phyloP scores from a whole-genome alignment of 2,329 filamentous ascomycete species.

The Fusarium sp. region DNA sequence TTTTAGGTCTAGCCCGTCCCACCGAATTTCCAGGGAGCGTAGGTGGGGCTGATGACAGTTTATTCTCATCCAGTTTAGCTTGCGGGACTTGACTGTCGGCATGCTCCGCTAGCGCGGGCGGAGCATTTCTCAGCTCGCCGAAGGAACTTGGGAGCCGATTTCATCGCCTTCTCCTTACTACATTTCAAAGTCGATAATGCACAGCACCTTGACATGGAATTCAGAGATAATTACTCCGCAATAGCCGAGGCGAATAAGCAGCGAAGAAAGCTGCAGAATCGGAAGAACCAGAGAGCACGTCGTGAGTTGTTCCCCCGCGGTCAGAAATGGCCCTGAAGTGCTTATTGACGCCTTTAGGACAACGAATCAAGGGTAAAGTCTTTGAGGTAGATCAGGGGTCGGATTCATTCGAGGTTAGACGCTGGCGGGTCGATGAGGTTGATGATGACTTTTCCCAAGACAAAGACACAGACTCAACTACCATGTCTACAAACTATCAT shows the following conservation, averaged over 20 bases:
- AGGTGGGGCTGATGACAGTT: background rate
- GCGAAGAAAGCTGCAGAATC: background rate
- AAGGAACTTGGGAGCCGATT: too few species aligned
- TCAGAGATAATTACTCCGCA: background rate
- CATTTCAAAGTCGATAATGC: too few species aligned
- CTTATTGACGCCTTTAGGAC: background rate
- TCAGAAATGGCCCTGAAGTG: background rate
- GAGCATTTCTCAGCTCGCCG: too few species aligned
- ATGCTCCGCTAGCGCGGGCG: accelerated
- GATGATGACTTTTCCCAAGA: background rate
- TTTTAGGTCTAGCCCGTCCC: background rate
- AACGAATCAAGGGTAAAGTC: background rate
- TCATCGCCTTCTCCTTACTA: background rate
- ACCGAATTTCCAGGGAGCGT: accelerated
- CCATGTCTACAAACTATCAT: accelerated
- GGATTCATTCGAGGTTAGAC: background rate
- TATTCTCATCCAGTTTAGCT: background rate
- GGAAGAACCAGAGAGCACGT: slow-evolving; percentile 4
- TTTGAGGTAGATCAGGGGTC: background rate
- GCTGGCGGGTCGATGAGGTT: background rate
- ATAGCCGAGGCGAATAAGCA: background rate
- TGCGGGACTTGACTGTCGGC: background rate
- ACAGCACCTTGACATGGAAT: background rate
- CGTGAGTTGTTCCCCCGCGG: background rate
- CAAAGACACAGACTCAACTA: accelerated